Conservation (phyloP, 1,284 basidiomycete species). For the Lentinula novae-zelandiae region DNA sequence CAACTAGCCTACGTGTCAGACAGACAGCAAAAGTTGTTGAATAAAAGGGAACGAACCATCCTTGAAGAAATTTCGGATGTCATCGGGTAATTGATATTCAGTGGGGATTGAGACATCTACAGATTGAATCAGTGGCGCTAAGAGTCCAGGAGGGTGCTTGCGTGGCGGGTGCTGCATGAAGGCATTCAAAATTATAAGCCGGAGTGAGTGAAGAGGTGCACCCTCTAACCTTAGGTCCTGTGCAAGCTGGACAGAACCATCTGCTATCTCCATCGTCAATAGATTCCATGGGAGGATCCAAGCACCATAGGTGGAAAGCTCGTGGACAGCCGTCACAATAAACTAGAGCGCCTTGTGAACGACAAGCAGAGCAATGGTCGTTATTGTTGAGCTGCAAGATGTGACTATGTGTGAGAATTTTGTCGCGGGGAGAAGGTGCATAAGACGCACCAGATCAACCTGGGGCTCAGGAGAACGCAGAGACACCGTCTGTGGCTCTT, state of each 20-base stretch:
- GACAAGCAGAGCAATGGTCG: conserved; percentile 92
- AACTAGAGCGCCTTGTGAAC: conserved; percentile 74
- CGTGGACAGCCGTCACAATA: conserved; percentile 98
- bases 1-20: conserved; percentile 18
- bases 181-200: conserved; percentile 12
- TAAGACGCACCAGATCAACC: conserved; percentile 35
- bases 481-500: conserved; percentile 54
- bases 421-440: conserved; percentile 6
- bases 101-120: conserved; percentile 64
- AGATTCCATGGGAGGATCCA: conserved; percentile 91
- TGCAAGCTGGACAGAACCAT: conserved; percentile 91
- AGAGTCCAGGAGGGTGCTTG: conserved; percentile 57
- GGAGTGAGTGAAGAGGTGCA: conserved; percentile 15
- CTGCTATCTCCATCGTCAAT: conserved; percentile 81
- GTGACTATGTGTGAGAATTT: conserved; percentile 20
- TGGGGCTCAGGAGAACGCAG: conserved; percentile 50
- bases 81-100: conserved; percentile 88
- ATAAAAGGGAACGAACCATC: conserved; percentile 54
- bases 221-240: conserved; percentile 56
- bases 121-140: conserved; percentile 68
- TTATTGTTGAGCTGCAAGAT: conserved; percentile 69
- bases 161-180: conserved; percentile 56
- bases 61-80: conserved; percentile 84
- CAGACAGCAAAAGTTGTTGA: not conserved
- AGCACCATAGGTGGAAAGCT: conserved; percentile 94